Evolutionary conservation across 768 basidiomycete genomes (phyloP), one percentile per base, ranked within the genome.

Genomic region (Dioszegia aurantiaca): DNA sequence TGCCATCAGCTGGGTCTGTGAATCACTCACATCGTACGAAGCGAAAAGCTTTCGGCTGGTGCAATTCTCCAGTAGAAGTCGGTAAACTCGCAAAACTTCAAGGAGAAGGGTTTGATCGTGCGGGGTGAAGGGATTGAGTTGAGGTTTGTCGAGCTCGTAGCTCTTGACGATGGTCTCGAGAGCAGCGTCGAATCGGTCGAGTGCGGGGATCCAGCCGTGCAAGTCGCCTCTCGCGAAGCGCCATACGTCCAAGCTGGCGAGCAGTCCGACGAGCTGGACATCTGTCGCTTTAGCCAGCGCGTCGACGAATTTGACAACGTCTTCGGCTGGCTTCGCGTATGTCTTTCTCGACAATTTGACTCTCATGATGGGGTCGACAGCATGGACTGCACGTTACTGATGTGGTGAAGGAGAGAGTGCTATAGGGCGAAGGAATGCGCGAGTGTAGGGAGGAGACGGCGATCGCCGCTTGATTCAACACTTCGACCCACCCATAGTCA

Each of bases 11-110:
- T 14, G 26, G 12, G 28, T 48, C 11, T 31, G 4, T 2, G 23
- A 23, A 14, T 14, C 12, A 8, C 91, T 78, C 78, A 98, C 94
- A 75, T 99, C 95, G 77, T 95, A 99, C 3, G 91, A 94, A 60
- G 84, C 86, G 78, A 87, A 99, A 58, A 92, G 88, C 80, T 97
- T 98, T 70, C 95, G 82, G 75, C 94, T 98, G 39, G 95, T 99
- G 45, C 92, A 94, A 76, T 97, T 95, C 79, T 98, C 95, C 69
- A 99, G 80, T 51, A 99, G 79, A 37, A 98, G 78, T 61, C 89
- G 83, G 79, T 91, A 86, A 64, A 99, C 92, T 64, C 85, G 82
- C 60, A 99, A 83, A 64, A 99, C 87, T 73, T 88, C 86, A 61
- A 86, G 84, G 12, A 97, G 74, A 2, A 84, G 80, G 57, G 82